These are phyloP conservation scores for Pulveroboletus sp. DNA, from an alignment of 768 basidiomycete genomes.

Conservation along the genomic window DNA sequence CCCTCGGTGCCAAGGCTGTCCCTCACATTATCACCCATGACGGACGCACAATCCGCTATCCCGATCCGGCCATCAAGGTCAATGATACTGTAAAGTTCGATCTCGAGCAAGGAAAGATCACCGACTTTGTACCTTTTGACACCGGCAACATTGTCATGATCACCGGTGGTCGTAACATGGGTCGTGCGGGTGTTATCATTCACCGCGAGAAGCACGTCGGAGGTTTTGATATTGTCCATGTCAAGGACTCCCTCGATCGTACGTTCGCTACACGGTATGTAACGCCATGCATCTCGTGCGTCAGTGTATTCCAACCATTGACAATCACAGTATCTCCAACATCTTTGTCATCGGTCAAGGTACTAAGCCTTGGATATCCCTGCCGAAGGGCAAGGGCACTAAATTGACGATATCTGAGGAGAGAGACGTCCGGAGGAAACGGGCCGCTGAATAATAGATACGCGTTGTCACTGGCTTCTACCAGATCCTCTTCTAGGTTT, in stretches of 20 bases:
- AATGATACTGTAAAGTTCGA: conserved; percentile 99
- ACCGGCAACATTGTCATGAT: conserved; percentile 96
- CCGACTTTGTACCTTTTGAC: conserved; percentile 91
- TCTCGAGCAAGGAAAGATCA: conserved; percentile 90
- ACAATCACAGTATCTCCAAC: conserved; percentile 71
- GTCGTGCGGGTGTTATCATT: conserved; percentile 92
- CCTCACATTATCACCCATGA: conserved; percentile 99
- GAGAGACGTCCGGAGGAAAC: conserved; percentile 87
- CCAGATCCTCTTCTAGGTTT: conserved; percentile 4
- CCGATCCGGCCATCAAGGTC: conserved; percentile 90
- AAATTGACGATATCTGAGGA: conserved; percentile 97
- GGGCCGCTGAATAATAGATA: conserved; percentile 62
- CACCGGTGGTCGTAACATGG: conserved; percentile 99
- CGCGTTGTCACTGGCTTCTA: conserved; percentile 1
- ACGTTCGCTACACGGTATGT: conserved; percentile 96
- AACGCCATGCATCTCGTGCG: neutral
- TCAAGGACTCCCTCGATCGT: conserved; percentile 91
- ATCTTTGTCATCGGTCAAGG: conserved; percentile 98
- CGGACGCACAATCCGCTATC: conserved; percentile 99
- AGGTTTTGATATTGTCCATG: conserved; percentile 98
- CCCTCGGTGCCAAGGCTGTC: conserved; percentile 88
- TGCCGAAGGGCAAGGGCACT: conserved; percentile 96
- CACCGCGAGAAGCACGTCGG: conserved; percentile 97
- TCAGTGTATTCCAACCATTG: neutral
- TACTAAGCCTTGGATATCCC: conserved; percentile 90